phyloP scores from a whole-genome alignment of 306 rosid genomes.

The Luffa acutangula region DNA sequence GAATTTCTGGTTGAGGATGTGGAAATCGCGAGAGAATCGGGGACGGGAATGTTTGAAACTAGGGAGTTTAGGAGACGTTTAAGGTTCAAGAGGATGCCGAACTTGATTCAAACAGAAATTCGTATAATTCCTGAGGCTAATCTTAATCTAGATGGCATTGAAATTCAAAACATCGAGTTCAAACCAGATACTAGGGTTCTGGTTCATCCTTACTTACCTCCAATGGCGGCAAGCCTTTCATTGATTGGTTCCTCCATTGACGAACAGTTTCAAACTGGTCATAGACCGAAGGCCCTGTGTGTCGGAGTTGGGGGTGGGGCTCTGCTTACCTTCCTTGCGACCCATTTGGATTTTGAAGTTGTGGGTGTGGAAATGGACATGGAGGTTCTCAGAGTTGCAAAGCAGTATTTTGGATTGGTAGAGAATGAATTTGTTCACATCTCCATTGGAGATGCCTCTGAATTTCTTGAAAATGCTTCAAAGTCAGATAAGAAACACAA shows the following conservation, averaged over 20 bases:
- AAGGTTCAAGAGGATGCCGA: constrained; percentile 83
- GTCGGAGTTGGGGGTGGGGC: constrained; percentile 94
- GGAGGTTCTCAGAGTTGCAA: constrained; percentile 57
- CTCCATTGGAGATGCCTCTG: constrained; percentile 41
- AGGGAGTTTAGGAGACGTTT: constrained; percentile 76
- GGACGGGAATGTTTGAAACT: constrained; percentile 1
- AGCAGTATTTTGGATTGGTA: constrained; percentile 51
- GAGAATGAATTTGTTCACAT: constrained; percentile 29
- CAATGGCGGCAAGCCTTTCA: constrained; percentile 70
- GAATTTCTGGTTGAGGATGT: constrained; percentile 84
- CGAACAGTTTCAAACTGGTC: constrained; percentile 28
- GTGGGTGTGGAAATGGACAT: constrained; percentile 51
- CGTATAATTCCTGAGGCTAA: constrained; percentile 28
- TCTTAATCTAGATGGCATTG: constrained; percentile 10
- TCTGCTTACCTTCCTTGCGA: constrained; percentile 43
- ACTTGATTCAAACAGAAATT: constrained; percentile 68
- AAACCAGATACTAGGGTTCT: constrained; percentile 38
- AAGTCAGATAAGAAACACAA: not conserved
- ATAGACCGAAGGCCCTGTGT: constrained; percentile 60
- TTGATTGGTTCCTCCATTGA: constrained; percentile 29
- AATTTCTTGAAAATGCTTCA: constrained; percentile 29
- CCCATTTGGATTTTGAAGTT: constrained; percentile 56
- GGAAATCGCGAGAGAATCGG: constrained; percentile 35
- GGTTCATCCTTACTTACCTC: constrained; percentile 72
- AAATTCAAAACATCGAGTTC: constrained; percentile 38